Evolutionary conservation across 306 rosid species (phyloP).

Genomic region (Cucurbita argyrosperma): DNA sequence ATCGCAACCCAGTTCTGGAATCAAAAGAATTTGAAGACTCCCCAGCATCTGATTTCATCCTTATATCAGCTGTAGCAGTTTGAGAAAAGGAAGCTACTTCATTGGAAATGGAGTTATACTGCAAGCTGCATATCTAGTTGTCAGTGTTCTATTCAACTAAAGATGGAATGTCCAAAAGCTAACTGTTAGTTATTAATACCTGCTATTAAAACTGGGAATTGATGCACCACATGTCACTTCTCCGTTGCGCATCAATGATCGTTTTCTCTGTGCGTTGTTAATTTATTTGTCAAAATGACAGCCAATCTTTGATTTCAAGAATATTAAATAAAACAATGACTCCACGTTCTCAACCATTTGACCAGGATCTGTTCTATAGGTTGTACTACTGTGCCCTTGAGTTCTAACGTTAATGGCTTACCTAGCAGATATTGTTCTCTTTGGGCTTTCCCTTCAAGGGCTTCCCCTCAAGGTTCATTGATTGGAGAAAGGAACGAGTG

Average conservation of each 20-base stretch:
- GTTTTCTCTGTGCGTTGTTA: conserved; percentile 58
- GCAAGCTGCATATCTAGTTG: conserved; percentile 31
- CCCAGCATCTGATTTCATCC: conserved; percentile 19
- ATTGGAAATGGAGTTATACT: conserved; percentile 14
- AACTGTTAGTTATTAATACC: conserved; percentile 30
- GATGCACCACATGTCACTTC: conserved; percentile 39
- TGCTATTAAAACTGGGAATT: conserved; percentile 39
- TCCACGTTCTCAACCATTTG: neutral
- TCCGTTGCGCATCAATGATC: conserved; percentile 39
- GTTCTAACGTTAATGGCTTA: neutral
- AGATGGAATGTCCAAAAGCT: neutral
- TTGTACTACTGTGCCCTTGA: too few relatives aligned
- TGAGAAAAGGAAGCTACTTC: conserved; percentile 20
- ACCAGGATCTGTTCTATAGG: neutral
- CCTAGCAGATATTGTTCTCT: too few relatives aligned
- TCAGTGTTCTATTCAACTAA: conserved; percentile 11
- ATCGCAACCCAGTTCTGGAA: conserved; percentile 50
- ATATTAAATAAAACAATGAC: neutral
- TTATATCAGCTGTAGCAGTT: conserved; percentile 17
- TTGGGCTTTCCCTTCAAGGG: too few relatives aligned
- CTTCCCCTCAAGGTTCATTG: too few relatives aligned
- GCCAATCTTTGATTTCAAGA: neutral
- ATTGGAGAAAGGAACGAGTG: too few relatives aligned
- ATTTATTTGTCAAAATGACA: neutral
- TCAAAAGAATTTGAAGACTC: conserved; percentile 49